Evolutionary conservation across 305 asterid genomes (phyloP).

Genomic region (Fraxinus baroniana): DNA sequence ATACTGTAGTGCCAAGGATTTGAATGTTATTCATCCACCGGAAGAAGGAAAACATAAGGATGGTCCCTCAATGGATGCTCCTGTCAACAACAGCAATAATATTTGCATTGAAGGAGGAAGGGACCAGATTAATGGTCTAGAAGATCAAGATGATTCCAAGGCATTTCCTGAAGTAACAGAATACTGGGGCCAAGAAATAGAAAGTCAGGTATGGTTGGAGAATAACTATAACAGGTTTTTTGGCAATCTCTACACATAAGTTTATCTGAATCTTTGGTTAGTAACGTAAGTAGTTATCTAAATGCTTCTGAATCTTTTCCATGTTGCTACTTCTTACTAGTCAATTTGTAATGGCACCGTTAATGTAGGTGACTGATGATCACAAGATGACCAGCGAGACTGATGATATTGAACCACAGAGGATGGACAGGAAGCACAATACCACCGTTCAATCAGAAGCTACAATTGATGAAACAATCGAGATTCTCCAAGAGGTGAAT

Average conservation of each 20-base stretch:
- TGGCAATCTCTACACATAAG: background rate
- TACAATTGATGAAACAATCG: slow-evolving; percentile 18
- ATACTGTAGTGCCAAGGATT: background rate
- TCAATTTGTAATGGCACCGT: background rate
- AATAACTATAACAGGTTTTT: background rate
- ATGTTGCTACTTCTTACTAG: background rate
- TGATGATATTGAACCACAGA: slow-evolving; percentile 16
- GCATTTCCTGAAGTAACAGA: slow-evolving; percentile 18
- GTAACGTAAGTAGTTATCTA: background rate
- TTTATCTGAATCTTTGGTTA: background rate
- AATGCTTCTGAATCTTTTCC: background rate
- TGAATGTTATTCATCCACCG: background rate
- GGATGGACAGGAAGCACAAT: slow-evolving; percentile 13
- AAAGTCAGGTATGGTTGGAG: slow-evolving; percentile 21
- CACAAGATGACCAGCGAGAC: slow-evolving; percentile 7
- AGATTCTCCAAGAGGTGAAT: slow-evolving; percentile 15
- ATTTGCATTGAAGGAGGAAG: background rate
- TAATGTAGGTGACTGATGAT: slow-evolving; percentile 10
- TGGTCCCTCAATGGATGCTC: background rate
- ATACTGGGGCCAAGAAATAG: slow-evolving; percentile 18
- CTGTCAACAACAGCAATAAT: background rate
- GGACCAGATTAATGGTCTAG: slow-evolving; percentile 1
- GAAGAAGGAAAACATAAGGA: background rate
- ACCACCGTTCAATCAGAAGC: slow-evolving; percentile 10
- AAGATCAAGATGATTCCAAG: slow-evolving; percentile 14